Conservation (phyloP, 1,284 basidiomycete genomes). For the Volvariella surrecta region DNA sequence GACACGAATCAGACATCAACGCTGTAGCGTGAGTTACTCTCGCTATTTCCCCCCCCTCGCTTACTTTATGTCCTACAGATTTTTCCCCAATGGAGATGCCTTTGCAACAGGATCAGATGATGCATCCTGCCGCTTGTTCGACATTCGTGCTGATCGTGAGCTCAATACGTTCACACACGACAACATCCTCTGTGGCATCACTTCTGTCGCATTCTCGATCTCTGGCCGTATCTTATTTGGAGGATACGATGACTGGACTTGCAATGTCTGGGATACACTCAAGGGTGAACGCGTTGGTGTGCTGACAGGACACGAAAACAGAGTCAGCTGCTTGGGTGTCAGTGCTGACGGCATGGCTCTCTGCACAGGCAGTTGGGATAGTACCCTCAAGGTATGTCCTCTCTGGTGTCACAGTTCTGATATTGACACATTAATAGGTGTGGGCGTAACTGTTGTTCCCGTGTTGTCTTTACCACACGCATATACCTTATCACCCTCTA, state of each 20-base stretch:
- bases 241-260: conserved; percentile 99
- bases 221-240: conserved; percentile 97
- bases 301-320: conserved; percentile 94
- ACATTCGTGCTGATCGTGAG: conserved; percentile 95
- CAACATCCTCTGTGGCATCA: conserved; percentile 98
- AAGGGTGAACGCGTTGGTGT: conserved; percentile 98
- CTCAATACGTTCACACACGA: conserved; percentile 96
- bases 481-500: conserved; percentile 11
- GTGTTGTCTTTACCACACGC: conserved; percentile 13
- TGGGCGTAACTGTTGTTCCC: conserved; percentile 41
- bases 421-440: conserved; percentile 28
- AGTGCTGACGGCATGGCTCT: conserved; percentile 95
- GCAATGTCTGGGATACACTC: conserved; percentile 98
- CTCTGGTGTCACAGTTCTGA: conserved; percentile 8
- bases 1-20: conserved; percentile 99
- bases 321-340: conserved; percentile 94
- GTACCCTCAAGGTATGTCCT: conserved; percentile 79
- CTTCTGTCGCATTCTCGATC: conserved; percentile 95
- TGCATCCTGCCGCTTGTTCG: conserved; percentile 95
- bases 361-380: conserved; percentile 98
- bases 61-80: conserved; percentile 40
- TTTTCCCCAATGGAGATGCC: conserved; percentile 98
- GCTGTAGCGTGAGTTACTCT: conserved; percentile 78
- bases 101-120: conserved; percentile 99
- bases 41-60: conserved; percentile 1